Conservation (phyloP, 2,329 filamentous ascomycete species). For the Fusarium incarnatum region DNA sequence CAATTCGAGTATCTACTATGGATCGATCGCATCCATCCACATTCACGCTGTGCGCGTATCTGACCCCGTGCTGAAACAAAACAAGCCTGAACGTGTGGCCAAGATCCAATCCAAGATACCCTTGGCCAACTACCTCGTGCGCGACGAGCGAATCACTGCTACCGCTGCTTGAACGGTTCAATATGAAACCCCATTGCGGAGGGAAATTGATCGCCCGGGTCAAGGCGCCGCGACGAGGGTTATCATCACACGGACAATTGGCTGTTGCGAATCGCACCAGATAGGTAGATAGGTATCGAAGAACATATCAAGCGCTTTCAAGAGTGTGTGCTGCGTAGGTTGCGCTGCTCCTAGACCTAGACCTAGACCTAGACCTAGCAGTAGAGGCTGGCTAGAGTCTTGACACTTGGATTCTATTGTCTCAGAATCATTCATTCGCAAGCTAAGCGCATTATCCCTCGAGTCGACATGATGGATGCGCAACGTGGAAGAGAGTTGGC, state of each 20-base stretch:
- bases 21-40: conserved; percentile 23
- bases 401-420: conserved; percentile 26
- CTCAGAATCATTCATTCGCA: conserved; percentile 24
- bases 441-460: conserved; percentile 35
- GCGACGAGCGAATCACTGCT: conserved; percentile 33
- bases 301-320: neutral
- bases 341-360: too few species aligned
- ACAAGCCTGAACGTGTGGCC: conserved; percentile 42
- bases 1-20: conserved; percentile 7
- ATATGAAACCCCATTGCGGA: conserved; percentile 42
- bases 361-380: neutral
- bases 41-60: conserved; percentile 38
- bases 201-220: conserved; percentile 40
- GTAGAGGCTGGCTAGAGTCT: conserved; percentile 19
- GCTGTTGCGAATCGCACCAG: neutral
- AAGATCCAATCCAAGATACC: conserved; percentile 41
- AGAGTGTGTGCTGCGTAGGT: conserved; percentile 19
- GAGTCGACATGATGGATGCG: conserved; percentile 17
- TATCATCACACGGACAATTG: conserved; percentile 36
- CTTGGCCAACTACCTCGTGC: conserved; percentile 31
- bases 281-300: neutral
- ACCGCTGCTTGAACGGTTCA: conserved; percentile 35
- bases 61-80: conserved; percentile 46
- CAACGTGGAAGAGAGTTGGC: conserved; percentile 15
- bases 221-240: conserved; percentile 29